Conservation (phyloP, 1,284 basidiomycete species). For the Pisolithus thermaeus region DNA sequence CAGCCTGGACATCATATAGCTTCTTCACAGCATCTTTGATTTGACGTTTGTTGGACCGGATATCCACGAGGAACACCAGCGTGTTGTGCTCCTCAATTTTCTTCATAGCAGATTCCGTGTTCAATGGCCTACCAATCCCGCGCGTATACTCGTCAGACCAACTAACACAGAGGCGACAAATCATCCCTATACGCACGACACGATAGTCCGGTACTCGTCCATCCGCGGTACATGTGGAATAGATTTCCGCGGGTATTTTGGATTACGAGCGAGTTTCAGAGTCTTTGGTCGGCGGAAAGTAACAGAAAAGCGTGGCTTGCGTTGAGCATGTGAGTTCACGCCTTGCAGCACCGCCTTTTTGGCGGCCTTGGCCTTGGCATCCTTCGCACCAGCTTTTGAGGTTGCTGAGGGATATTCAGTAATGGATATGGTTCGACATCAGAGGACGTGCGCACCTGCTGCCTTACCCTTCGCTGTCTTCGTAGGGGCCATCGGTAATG, state of each 20-base stretch:
- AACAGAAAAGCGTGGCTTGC: conserved; percentile 84
- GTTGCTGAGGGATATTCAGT: conserved; percentile 10
- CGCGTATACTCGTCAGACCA: conserved; percentile 9
- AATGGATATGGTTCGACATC: neutral
- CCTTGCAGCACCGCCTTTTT: conserved; percentile 98
- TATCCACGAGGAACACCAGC: conserved; percentile 95
- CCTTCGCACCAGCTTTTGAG: conserved; percentile 33
- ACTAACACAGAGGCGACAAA: neutral
- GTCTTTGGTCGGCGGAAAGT: conserved; percentile 98
- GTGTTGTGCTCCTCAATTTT: conserved; percentile 99
- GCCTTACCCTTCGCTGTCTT: conserved; percentile 60
- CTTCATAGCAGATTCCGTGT: conserved; percentile 88
- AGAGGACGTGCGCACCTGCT: conserved; percentile 36
- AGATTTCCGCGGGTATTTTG: conserved; percentile 91
- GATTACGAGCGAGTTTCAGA: conserved; percentile 77
- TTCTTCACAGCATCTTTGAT: conserved; percentile 99
- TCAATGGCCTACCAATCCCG: conserved; percentile 50
- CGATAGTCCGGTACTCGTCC: conserved; percentile 95
- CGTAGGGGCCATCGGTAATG: conserved; percentile 49
- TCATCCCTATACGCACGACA: conserved; percentile 53
- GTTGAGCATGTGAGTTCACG: conserved; percentile 64
- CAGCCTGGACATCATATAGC: conserved; percentile 95
- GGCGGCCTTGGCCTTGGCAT: conserved; percentile 86
- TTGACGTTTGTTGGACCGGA: conserved; percentile 95
- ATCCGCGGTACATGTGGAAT: conserved; percentile 93